phyloP scores from a whole-genome alignment of 345 rosid species.

The Xanthoceras sorbifolium region DNA sequence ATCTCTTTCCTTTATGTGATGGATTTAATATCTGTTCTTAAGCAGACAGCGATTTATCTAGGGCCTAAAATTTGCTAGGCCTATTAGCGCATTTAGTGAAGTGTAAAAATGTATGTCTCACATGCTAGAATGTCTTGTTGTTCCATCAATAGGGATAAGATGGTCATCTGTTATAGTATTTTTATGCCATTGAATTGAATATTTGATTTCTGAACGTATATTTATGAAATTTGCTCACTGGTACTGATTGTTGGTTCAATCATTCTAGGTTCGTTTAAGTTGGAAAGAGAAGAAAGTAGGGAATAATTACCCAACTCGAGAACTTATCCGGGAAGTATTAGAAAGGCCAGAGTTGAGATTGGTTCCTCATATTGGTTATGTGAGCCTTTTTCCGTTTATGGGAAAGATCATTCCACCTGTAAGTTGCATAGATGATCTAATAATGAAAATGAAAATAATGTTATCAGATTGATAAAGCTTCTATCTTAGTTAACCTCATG shows the following conservation, averaged over 20 bases:
- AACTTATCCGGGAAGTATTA: constrained; percentile 77
- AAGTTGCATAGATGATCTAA: constrained; percentile 37
- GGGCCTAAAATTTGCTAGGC: neutral
- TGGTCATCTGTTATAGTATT: neutral
- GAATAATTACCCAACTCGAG: constrained; percentile 48
- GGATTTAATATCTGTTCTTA: neutral
- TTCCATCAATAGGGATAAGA: neutral
- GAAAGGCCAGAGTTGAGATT: constrained; percentile 66
- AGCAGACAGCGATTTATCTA: neutral
- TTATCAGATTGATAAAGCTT: neutral
- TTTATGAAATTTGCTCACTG: constrained; percentile 5
- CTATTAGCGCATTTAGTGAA: neutral
- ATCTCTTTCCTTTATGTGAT: neutral
- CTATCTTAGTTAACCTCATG: neutral
- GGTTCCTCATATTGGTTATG: constrained; percentile 92
- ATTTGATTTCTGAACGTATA: neutral
- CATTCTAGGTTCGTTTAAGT: constrained; percentile 67
- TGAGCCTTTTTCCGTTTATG: constrained; percentile 95
- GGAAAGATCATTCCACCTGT: constrained; percentile 79
- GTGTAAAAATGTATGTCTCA: neutral
- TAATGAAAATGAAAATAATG: neutral
- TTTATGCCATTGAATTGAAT: neutral
- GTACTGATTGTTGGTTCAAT: constrained; percentile 19
- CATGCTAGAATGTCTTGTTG: neutral
- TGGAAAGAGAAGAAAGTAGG: constrained; percentile 63